A percentile compares a stretch with the other conserved stretches of the same genome.
Evolutionary conservation across 192 early-diverging fungal genomes (phyloP).

Genomic region (Coemansia guatemalensis): DNA sequence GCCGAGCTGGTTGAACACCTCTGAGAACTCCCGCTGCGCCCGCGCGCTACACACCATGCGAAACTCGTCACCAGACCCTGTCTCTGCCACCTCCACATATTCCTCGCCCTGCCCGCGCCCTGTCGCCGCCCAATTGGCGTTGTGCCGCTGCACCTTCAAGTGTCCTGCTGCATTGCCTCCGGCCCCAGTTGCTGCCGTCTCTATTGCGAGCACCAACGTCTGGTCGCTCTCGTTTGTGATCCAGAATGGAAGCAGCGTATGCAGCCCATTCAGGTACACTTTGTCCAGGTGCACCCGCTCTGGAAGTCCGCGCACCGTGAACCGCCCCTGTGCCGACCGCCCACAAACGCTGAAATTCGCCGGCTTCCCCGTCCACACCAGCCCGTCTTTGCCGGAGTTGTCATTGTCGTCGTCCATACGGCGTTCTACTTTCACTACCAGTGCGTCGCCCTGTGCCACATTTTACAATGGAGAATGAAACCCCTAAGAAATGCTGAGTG

Average conservation of each 20-base stretch:
- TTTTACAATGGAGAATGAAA: background rate
- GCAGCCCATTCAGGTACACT: conserved; percentile 48
- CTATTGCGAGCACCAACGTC: conserved; percentile 14
- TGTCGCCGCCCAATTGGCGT: conserved; percentile 47
- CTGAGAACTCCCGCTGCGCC: conserved; percentile 66
- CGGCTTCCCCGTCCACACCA: conserved; percentile 7
- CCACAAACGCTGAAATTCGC: conserved; percentile 20
- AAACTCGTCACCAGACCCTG: conserved; percentile 5
- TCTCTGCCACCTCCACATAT: conserved; percentile 21
- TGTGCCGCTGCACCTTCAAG: conserved; percentile 39
- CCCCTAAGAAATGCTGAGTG: background rate
- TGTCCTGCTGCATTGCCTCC: background rate
- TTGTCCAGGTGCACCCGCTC: conserved; percentile 27
- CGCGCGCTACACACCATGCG: conserved; percentile 31
- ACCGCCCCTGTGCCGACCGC: conserved; percentile 21
- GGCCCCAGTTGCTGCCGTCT: background rate
- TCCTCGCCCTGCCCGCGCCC: conserved; percentile 15
- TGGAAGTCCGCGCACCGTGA: conserved; percentile 43
- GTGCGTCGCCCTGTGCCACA: background rate
- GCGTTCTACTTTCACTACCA: background rate
- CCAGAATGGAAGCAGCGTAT: conserved; percentile 48
- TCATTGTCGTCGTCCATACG: background rate
- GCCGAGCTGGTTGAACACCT: conserved; percentile 92
- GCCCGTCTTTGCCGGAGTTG: background rate
- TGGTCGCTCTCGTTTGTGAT: conserved; percentile 24